These are phyloP conservation scores for Pezicula neosporulosa DNA, from an alignment of 2,329 filamentous ascomycete species.

Conservation along the genomic window DNA sequence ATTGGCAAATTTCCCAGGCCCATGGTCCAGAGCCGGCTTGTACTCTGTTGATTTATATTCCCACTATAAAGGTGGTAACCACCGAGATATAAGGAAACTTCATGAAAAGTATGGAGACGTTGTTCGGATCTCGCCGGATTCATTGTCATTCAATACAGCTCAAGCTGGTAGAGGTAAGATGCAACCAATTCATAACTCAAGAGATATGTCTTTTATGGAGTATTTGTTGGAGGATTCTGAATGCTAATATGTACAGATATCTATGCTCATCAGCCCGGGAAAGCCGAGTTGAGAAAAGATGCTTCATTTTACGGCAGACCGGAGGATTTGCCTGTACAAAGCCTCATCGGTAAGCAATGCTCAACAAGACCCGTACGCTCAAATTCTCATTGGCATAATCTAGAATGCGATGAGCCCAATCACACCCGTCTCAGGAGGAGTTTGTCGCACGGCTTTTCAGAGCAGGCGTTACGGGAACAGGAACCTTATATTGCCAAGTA, in stretches of 20 bases:
- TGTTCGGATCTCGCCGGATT: constrained; percentile 2
- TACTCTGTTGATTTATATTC: background rate
- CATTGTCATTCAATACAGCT: constrained; percentile 20
- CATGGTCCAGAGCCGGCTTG: background rate
- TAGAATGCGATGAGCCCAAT: background rate
- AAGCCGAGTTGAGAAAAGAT: background rate
- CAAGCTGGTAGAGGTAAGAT: too few relatives aligned
- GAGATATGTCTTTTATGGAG: too few relatives aligned
- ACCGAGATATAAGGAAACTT: background rate
- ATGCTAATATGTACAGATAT: background rate
- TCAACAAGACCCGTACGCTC: too few relatives aligned
- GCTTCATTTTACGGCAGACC: background rate
- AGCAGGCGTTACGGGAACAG: constrained; percentile 35
- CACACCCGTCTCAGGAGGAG: constrained; percentile 8
- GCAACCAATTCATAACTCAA: too few relatives aligned
- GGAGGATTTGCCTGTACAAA: too few relatives aligned
- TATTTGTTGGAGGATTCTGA: too few relatives aligned
- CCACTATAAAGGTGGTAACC: background rate
- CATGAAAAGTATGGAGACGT: constrained; percentile 3
- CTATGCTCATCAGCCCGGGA: background rate
- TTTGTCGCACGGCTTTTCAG: constrained; percentile 37
- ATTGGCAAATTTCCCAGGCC: constrained; percentile 1
- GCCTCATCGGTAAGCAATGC: too few relatives aligned
- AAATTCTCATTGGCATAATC: too few relatives aligned
- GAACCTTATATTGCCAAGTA: constrained; percentile 35